Base-by-base conservation (phyloP, 1,284 basidiomycete species). In the Pholiota adiposa region DNA sequence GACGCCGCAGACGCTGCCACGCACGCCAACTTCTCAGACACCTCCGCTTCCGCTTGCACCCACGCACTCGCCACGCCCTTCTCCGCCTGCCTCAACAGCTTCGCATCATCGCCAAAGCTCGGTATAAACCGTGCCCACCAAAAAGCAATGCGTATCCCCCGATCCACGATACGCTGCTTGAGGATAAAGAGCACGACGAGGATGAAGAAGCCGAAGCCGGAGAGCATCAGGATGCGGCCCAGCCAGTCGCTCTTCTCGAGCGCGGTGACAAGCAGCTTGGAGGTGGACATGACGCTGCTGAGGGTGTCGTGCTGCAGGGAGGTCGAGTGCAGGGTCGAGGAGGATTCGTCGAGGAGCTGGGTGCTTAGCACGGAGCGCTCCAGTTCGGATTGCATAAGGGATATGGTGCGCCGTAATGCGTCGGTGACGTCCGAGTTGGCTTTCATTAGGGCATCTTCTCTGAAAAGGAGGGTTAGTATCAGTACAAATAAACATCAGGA, bases 231-330 rank as follows among this genome's bases (percentile, higher is more conserved):
- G 34, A 96, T 73, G 6, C 94, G 89, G 77, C 97, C 95, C n/a
- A 96, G 79, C 86, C 92, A 90, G 78, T 97, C 94, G 5, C 94
- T 87, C 61, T 89, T 88, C 74, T 96, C 91, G 46, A 98, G 87
- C 0, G 89, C 87, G 16, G 89, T 91, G 64, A 97, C 88, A 61
- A 97, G 85, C 38, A 89, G 83, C 68, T 91, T 89, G 0, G 94
- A 96, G 25, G 91, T 87, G 52, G 81, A 78, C 71, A 97, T 86
- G 57, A 97, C 75, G 53, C 82, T 81, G 36, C 83, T 84, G 64
- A 97, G 88, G 12, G 82, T 82, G 69, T 94, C 90, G 69, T 97
- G 94, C n/a, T 89, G 85, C 9, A 83, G 75, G 0, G 90, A 90
- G 0, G 95, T 89, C 2, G 89, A 84, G 8, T 81, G 81, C 6